These are phyloP conservation scores for Magnaporthiopsis incrustans DNA, from an alignment of 2,329 filamentous ascomycete species.

Conservation along the genomic window DNA sequence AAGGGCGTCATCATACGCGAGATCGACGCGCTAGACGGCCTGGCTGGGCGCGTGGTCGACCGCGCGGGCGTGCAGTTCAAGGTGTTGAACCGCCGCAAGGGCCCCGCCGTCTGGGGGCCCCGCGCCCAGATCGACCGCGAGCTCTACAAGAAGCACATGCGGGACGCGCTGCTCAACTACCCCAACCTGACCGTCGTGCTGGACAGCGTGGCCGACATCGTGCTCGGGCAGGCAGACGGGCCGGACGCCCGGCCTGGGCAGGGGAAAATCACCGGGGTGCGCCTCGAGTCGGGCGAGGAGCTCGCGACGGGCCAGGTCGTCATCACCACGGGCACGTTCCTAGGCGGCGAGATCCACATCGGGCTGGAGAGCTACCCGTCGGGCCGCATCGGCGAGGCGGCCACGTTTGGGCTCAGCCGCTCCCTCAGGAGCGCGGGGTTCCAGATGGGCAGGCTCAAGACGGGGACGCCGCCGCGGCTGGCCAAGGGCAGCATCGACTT, in stretches of 20 bases:
- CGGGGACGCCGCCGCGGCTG: conserved; percentile 85
- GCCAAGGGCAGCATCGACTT: conserved; percentile 79
- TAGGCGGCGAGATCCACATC: conserved; percentile 95
- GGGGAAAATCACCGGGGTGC: conserved; percentile 72
- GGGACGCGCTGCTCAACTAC: conserved; percentile 71
- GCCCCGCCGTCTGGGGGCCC: conserved; percentile 94
- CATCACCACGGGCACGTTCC: conserved; percentile 93
- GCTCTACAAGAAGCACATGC: conserved; percentile 87
- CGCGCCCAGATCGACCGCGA: conserved; percentile 90
- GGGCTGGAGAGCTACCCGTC: conserved; percentile 77
- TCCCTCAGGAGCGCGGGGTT: conserved; percentile 86
- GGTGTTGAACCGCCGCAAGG: conserved; percentile 79
- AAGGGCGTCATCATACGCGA: conserved; percentile 96
- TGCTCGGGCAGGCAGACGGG: conserved; percentile 54
- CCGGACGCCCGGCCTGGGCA: conserved; percentile 26
- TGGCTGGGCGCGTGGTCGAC: conserved; percentile 83
- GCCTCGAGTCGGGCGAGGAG: conserved; percentile 79
- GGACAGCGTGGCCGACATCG: conserved; percentile 87
- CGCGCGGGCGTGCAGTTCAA: conserved; percentile 93
- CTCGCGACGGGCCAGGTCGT: conserved; percentile 75
- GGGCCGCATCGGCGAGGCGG: conserved; percentile 87
- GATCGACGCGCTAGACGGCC: conserved; percentile 86
- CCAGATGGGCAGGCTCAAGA: conserved; percentile 83
- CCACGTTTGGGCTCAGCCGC: conserved; percentile 86
- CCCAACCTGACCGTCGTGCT: conserved; percentile 72